Evolutionary conservation across 169 alveolate genomes (phyloP), one percentile per base, ranked within the genome.

Genomic region (Theileria equi): DNA sequence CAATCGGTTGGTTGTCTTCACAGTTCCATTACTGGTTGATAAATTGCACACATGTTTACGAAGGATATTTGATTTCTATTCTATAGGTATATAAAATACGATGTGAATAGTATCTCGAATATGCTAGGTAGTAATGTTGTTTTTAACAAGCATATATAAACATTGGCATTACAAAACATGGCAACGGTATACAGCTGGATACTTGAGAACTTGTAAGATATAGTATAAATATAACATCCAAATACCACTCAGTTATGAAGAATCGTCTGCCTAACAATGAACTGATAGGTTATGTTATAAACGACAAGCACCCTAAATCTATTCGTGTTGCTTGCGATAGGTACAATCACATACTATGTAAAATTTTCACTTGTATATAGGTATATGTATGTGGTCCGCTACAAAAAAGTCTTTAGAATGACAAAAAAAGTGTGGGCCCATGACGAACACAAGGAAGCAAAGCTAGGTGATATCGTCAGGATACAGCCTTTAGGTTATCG

Each of bases 261-360:
- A 91, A 91, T 59, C 78, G 82, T 47, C 82, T 89, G 48, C 94
- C 95, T 5, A 85, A 85, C 68, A 89, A 91, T 52, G 95, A 91
- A 72, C 85, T 91, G 78, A 65, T 85, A 48, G 96, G 96, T 17
- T 92, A 90, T 68, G 96, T 92, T 52, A 88, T 92, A 67, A 92
- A 92, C 77, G 96, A 92, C 84, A 92, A 92, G 62, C 96, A 92
- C 64, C 96, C 96, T 21, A 92, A 90, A 61, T 66, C 93, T 35
- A 89, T 92, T 49, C 73, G 96, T 43, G 96, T 92, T 25, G 94
- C 94, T 44, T 91, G 95, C 31, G 95, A 91, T 65, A 78, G 93
- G 93, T 88, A 47, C 2, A 40, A 16, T 26, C 31, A 8, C 16
- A 7, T 10, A 5, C 1, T 10, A 13, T 25, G 10, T 32, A 49